These are phyloP conservation scores for Saturnispora gosingensis DNA, from an alignment of 805 yeast genomes.

Conservation along the genomic window DNA sequence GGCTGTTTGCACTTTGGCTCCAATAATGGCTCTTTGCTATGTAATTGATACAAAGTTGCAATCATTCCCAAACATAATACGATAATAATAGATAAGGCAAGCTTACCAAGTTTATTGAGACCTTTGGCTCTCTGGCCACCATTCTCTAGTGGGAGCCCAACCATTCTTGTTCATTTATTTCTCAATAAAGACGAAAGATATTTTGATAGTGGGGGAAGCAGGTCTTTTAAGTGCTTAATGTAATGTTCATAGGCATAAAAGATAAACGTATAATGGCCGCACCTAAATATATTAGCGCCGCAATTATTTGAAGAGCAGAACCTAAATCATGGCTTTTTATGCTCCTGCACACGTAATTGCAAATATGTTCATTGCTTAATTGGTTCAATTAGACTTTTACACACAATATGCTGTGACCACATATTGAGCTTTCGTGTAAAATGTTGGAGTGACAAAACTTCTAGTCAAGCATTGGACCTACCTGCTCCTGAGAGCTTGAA, in stretches of 20 bases:
- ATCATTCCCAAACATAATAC: neutral
- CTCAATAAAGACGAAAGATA: no score
- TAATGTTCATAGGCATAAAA: neutral
- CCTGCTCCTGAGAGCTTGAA: no score
- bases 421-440: no score
- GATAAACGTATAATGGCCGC: neutral
- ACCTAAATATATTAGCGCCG: neutral
- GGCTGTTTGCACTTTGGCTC: slow-evolving; percentile 12
- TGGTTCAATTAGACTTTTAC: no score
- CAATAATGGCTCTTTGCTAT: neutral
- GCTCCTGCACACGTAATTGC: no score
- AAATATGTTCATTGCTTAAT: no score
- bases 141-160: slow-evolving; percentile 3
- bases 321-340: no score
- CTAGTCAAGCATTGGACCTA: no score
- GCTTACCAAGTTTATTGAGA: neutral
- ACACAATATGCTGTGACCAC: no score
- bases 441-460: no score
- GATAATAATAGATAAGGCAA: neutral
- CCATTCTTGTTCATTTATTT: neutral
- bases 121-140: neutral
- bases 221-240: neutral
- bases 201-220: neutral
- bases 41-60: neutral
- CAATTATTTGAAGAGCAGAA: neutral